These are phyloP conservation scores for Eutrema heterophyllum DNA, from an alignment of 345 rosid species.

Conservation along the genomic window DNA sequence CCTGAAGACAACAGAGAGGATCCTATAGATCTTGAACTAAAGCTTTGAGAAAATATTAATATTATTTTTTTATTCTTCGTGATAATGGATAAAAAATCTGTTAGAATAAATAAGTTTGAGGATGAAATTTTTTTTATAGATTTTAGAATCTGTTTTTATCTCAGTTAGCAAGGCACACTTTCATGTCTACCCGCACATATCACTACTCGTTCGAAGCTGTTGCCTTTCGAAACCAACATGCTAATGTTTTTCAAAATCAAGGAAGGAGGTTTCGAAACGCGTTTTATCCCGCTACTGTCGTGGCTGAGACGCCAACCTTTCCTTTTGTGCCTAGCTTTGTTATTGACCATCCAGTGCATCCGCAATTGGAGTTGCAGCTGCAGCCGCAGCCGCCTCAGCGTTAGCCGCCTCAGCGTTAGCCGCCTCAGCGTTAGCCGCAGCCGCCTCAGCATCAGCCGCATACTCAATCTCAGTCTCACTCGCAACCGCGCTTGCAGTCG, in stretches of 20 bases:
- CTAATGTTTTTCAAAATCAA: neutral
- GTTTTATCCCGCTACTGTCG: neutral
- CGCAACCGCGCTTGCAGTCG: neutral
- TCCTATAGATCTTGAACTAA: neutral
- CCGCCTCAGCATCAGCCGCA: neutral
- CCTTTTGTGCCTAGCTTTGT: neutral
- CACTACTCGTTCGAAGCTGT: accelerated
- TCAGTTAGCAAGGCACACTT: neutral
- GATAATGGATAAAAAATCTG: neutral
- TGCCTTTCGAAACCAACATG: neutral
- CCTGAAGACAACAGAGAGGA: neutral
- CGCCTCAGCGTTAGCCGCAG: neutral
- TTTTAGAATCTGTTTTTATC: no score
- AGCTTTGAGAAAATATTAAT: neutral
- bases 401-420: neutral
- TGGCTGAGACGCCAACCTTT: neutral
- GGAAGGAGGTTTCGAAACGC: neutral
- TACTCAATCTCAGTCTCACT: neutral
- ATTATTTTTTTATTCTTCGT: neutral
- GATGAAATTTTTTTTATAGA: neutral
- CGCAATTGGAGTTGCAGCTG: neutral
- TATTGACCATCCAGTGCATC: neutral
- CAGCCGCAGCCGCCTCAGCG: no score
- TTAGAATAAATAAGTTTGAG: neutral
- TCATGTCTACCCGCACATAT: no score